phyloP scores from a whole-genome alignment of 2,329 filamentous ascomycete genomes.

The Pleurostoma richardsiae region DNA sequence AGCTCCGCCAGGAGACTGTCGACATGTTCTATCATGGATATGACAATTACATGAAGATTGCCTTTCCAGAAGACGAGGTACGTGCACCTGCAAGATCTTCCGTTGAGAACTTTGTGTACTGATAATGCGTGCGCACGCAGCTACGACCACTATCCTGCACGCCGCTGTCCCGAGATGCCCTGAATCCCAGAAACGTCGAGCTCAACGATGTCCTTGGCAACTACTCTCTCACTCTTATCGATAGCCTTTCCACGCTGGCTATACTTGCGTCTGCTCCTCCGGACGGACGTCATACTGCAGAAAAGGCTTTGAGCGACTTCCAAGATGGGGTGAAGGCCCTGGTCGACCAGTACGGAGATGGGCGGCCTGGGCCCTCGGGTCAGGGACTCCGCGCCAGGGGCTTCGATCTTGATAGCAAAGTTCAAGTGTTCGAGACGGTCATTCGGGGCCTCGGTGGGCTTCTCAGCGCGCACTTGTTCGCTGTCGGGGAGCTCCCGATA shows the following conservation, averaged over 20 bases:
- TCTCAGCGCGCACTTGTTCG: constrained; percentile 89
- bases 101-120: constrained; percentile 1
- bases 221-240: constrained; percentile 92
- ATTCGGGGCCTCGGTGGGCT: constrained; percentile 89
- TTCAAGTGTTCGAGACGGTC: constrained; percentile 97
- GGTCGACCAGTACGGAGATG: constrained; percentile 83
- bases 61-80: constrained; percentile 92
- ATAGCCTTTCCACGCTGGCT: constrained; percentile 89
- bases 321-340: constrained; percentile 73
- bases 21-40: constrained; percentile 96
- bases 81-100: constrained; percentile 2
- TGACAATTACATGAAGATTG: constrained; percentile 89
- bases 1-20: constrained; percentile 55
- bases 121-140: constrained; percentile 29
- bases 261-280: constrained; percentile 77
- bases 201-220: constrained; percentile 95
- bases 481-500: constrained; percentile 85
- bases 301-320: constrained; percentile 66
- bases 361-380: constrained; percentile 61
- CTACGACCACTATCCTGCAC: constrained; percentile 80
- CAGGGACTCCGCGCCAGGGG: constrained; percentile 69
- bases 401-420: constrained; percentile 95
- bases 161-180: constrained; percentile 77
- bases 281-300: constrained; percentile 44
- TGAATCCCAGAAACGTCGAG: constrained; percentile 75